Percentiles rank a stretch among this genome's conserved stretches.
phyloP scores from a whole-genome alignment of 1,284 basidiomycete species.

The Ganoderma resinaceum region DNA sequence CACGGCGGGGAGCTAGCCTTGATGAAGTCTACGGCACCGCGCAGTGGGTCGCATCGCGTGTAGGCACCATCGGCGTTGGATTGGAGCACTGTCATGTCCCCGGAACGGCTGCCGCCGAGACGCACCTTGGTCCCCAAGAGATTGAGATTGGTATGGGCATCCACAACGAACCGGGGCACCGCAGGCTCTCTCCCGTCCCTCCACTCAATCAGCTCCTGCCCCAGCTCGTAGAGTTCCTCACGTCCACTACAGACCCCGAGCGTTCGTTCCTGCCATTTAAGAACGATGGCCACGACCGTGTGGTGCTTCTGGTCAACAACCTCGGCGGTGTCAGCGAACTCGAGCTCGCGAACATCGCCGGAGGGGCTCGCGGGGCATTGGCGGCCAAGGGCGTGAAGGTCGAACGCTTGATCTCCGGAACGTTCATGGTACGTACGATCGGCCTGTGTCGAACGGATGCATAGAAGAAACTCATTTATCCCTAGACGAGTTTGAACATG shows the following conservation, averaged over 20 bases:
- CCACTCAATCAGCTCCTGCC: slow-evolving; percentile 75
- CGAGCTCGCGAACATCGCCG: slow-evolving; percentile 77
- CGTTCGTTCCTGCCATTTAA: slow-evolving; percentile 87
- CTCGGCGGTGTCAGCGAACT: slow-evolving; percentile 89
- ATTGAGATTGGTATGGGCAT: slow-evolving; percentile 92
- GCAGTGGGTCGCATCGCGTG: slow-evolving; percentile 67
- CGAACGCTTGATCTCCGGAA: slow-evolving; percentile 75
- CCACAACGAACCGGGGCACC: slow-evolving; percentile 90
- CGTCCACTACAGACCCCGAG: slow-evolving; percentile 79
- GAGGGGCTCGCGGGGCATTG: slow-evolving; percentile 66
- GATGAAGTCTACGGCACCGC: slow-evolving; percentile 78
- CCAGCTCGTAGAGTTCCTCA: slow-evolving; percentile 76
- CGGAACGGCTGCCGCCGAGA: slow-evolving; percentile 71
- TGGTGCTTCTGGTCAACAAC: slow-evolving; percentile 81
- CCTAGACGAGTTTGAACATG: slow-evolving; percentile 90
- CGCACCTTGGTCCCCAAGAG: slow-evolving; percentile 69
- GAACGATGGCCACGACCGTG: slow-evolving; percentile 58
- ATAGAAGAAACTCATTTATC: slow-evolving; percentile 5
- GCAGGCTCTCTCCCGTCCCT: slow-evolving; percentile 75
- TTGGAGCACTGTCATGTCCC: slow-evolving; percentile 94
- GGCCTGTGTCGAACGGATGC: background rate
- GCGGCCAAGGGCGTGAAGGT: slow-evolving; percentile 62
- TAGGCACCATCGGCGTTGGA: slow-evolving; percentile 90
- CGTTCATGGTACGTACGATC: slow-evolving; percentile 76
- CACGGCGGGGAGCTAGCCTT: slow-evolving; percentile 74